Evolutionary conservation across 1,139 yeast genomes (phyloP).

Genomic region (Yamadazyma conglobata): DNA sequence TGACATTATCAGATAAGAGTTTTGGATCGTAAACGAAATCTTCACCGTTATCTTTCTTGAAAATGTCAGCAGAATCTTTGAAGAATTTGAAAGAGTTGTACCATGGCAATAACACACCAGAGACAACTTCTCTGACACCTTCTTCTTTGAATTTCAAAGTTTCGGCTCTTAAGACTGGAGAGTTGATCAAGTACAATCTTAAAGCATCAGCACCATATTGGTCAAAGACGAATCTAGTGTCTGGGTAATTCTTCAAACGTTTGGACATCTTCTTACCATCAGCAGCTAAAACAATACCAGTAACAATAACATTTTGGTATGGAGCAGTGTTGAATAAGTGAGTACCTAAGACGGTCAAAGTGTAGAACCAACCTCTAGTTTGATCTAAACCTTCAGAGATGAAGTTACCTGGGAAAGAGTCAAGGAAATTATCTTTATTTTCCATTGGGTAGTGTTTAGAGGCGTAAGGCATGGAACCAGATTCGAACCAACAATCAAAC

Average conservation of each 20-base stretch:
- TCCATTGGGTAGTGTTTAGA: conserved; percentile 97
- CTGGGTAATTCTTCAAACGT: conserved; percentile 96
- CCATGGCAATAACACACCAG: conserved; percentile 96
- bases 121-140: conserved; percentile 96
- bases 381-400: conserved; percentile 98
- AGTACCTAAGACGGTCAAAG: conserved; percentile 92
- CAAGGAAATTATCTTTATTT: conserved; percentile 66
- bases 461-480: conserved; percentile 99
- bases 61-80: conserved; percentile 87
- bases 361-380: conserved; percentile 99
- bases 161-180: conserved; percentile 96
- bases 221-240: conserved; percentile 76
- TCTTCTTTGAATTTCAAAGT: conserved; percentile 96
- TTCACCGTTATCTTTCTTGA: conserved; percentile 68
- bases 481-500: conserved; percentile 99
- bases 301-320: conserved; percentile 90
- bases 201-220: conserved; percentile 97
- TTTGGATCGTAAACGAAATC: conserved; percentile 72
- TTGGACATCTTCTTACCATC: conserved; percentile 99
- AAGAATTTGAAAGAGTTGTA: conserved; percentile 96
- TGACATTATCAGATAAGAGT: conserved; percentile 72
- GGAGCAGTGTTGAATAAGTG: conserved; percentile 92
- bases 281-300: conserved; percentile 94
- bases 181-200: conserved; percentile 90
- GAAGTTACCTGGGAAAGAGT: conserved; percentile 92